Evolutionary conservation across 441 rosid species (phyloP), one percentile per base, ranked within the genome.

Genomic region (Mallotus japonicus): DNA sequence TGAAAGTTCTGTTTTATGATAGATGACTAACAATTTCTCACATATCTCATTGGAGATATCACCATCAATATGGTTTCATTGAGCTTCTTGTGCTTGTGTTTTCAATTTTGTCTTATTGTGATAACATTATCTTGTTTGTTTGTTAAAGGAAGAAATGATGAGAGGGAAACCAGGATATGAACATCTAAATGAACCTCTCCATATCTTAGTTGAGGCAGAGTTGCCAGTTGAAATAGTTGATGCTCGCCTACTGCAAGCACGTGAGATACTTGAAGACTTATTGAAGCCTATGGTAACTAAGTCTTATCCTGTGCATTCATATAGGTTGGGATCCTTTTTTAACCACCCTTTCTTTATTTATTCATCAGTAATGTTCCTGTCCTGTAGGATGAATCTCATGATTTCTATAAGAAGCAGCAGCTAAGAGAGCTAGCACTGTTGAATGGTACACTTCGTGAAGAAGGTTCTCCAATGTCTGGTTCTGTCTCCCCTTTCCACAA

Each of bases 141-240:
- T 77, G 32, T 77, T 83, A 61, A 74, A 96, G 98, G 99, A 96
- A 80, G 99, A 96, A 74, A 79, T 93, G 84, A 87, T 92, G 99
- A 88, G 97, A 82, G 99, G 98, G 64, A 96, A 93, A 72, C 91
- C 92, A 34, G 99, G 99, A n/a, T 96, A 96, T 73, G 98, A 96
- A 72, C 99, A 96, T 86, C 88, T 96, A 76, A 93, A 89, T 75
- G 98, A 96, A 76, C 99, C 92, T 74, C 95, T 96, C 44, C 98
- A 92, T 77, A 89, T 96, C 83, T 85, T 96, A 80, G 87, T 96
- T 56, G 98, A 96, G 87, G 97, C 92, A 56, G 99, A 96, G 79
- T 74, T 96, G 78, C 99, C 97, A 4, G 87, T 92, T 70, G 97
- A 96, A 82, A 88, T 93, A 72, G 86, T 90, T 42, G 98, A 93